These are phyloP conservation scores for Phytophthora uliginosa DNA, from an alignment of 352 stramenopile genomes.

Conservation along the genomic window DNA sequence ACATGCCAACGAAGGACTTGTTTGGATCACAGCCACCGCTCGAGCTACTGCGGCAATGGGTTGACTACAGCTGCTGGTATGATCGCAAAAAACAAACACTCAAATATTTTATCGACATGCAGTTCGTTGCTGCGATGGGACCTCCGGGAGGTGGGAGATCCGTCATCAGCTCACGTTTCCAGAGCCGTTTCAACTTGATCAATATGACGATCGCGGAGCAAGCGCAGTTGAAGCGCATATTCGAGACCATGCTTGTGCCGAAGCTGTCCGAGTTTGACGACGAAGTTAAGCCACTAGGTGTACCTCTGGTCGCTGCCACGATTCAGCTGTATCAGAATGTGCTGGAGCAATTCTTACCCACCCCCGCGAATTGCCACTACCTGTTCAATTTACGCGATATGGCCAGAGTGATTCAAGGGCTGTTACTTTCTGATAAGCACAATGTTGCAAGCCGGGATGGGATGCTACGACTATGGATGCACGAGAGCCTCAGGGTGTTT, in stretches of 20 bases:
- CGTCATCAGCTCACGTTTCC: constrained; percentile 91
- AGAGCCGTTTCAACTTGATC: constrained; percentile 93
- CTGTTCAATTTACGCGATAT: constrained; percentile 93
- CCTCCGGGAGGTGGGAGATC: constrained; percentile 88
- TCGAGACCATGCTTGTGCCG: constrained; percentile 90
- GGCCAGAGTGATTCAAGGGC: constrained; percentile 89
- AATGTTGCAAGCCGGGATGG: constrained; percentile 76
- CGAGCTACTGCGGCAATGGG: constrained; percentile 92
- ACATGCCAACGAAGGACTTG: constrained; percentile 93
- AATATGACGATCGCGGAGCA: constrained; percentile 92
- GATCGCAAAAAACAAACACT: constrained; percentile 93
- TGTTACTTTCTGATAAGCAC: constrained; percentile 82
- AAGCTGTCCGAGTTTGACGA: constrained; percentile 91
- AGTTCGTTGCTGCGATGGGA: constrained; percentile 92
- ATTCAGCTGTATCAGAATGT: constrained; percentile 92
- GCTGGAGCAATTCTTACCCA: constrained; percentile 89
- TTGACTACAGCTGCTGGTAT: constrained; percentile 95
- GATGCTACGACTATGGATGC: constrained; percentile 90
- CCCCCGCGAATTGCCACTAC: constrained; percentile 92
- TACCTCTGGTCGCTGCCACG: constrained; percentile 78
- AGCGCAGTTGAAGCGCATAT: constrained; percentile 88
- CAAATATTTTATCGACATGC: constrained; percentile 94
- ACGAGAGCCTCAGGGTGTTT: constrained; percentile 93
- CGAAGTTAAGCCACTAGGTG: constrained; percentile 87
- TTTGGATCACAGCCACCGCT: constrained; percentile 94